Conservation (phyloP, 169 alveolate species). For the Sarcocystis neurona region DNA sequence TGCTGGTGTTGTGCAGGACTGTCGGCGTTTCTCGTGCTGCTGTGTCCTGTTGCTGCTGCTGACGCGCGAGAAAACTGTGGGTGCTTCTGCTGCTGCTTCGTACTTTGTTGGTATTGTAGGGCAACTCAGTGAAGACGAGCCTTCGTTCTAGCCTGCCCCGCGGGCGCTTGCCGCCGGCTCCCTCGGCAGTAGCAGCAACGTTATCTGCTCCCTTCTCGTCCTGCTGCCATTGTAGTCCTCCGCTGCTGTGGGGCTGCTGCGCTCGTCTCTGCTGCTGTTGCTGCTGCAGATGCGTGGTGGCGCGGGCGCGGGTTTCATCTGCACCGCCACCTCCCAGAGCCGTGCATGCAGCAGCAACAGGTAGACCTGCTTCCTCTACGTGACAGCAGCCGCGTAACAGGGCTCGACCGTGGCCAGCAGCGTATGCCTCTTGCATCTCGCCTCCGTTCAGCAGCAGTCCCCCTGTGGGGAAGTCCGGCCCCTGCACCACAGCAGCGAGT, state of each 20-base stretch:
- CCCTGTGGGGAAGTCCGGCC: slow-evolving; percentile 87
- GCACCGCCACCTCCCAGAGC: not conserved
- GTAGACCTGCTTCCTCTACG: slow-evolving; percentile 36
- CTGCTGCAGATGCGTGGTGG: not conserved
- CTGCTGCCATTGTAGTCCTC: not conserved
- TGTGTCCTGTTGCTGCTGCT: too few relatives aligned
- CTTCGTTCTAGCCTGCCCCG: slow-evolving; percentile 54
- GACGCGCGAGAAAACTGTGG: too few relatives aligned
- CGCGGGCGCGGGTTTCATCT: not conserved
- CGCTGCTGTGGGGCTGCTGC: not conserved
- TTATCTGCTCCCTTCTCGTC: slow-evolving; percentile 2
- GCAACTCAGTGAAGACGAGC: slow-evolving; percentile 66
- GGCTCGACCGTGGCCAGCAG: slow-evolving; percentile 78
- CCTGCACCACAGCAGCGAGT: slow-evolving; percentile 70
- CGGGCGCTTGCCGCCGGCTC: too few relatives aligned
- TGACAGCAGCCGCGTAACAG: slow-evolving; percentile 64
- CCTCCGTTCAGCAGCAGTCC: slow-evolving; percentile 74
- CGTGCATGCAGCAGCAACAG: not conserved
- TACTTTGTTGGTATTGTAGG: slow-evolving; percentile 71
- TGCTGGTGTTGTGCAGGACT: too few relatives aligned
- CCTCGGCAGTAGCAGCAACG: too few relatives aligned
- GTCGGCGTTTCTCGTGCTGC: too few relatives aligned
- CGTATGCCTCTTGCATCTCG: slow-evolving; percentile 70
- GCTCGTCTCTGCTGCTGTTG: not conserved
- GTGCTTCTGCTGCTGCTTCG: too few relatives aligned